Evolutionary conservation across 208 protist genomes (phyloP), one percentile per base, ranked within the genome.

Genomic region (Trichomonas tenax): DNA sequence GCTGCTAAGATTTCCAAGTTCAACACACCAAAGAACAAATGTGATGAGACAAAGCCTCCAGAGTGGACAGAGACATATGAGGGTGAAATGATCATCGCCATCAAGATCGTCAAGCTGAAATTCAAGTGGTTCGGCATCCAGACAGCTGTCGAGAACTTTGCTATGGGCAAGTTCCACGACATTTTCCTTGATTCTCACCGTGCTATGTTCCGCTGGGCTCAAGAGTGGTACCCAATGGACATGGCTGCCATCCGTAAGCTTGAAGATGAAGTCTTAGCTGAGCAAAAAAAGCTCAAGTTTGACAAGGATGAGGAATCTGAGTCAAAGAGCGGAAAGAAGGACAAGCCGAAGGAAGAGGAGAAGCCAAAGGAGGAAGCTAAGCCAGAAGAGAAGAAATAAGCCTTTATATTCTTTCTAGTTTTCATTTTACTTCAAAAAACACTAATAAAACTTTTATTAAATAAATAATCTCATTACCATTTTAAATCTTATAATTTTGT

Each of bases 131-230:
- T 23, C 26, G 86, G 86, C 44, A 41, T 93, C 44, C 86, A 93
- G 45, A 51, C 44, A 34, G 86, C 86, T n/a, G 86, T 93, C 31
- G 86, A 93, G 46, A 51, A n/a, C 15, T 23, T 93, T 36, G 86
- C 86, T 17, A 48, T 51, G 26, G 36, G 45, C 44, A 46, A n/a
- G 17, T 93, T 93, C 44, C 86, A 93, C 31, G 86, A 93, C 38
- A 44, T 93, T 15, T 93, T 93, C 86, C 86, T 93, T 51, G 86
- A 93, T 26, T 93, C 86, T 15, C 86, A 93, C 44, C 86, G 86
- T 51, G 86, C 86, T 17, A 34, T 93, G 26, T 48, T 93, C 40
- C 0, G 0, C 0, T 93, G 86, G 86, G 86, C 86, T 51, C 11
- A 23, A 0, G 26, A 93, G 8, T 93, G 86, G 86, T 93, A 49